Evolutionary conservation across 2,329 filamentous ascomycete genomes (phyloP).

Genomic region (Botryotinia calthae): DNA sequence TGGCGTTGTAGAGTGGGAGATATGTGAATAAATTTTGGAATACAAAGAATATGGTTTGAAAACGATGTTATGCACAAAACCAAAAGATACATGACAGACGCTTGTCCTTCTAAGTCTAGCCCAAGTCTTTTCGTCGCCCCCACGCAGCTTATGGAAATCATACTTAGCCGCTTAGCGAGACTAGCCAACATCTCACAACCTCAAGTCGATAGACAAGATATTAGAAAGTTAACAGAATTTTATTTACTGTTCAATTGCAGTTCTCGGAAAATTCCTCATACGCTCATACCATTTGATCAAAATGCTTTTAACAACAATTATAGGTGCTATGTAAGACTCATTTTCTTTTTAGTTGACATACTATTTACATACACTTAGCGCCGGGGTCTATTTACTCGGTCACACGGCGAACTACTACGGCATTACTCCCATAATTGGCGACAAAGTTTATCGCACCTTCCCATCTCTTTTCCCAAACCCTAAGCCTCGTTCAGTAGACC

Average conservation of each 20-base stretch:
- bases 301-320: not conserved
- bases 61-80: too few relatives aligned
- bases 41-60: too few relatives aligned
- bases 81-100: not conserved
- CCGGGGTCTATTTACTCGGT: not conserved
- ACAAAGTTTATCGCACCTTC: not conserved
- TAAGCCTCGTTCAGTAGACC: not conserved
- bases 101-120: not conserved
- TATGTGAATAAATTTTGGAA: too few relatives aligned
- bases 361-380: not conserved
- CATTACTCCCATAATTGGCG: not conserved
- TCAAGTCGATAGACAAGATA: not conserved
- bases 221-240: not conserved
- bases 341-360: not conserved
- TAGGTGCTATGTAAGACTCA: not conserved
- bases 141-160: not conserved
- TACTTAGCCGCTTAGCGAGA: not conserved
- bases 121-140: not conserved
- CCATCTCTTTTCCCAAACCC: not conserved
- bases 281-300: not conserved
- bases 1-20: too few relatives aligned
- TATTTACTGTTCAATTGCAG: too few relatives aligned
- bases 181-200: not conserved
- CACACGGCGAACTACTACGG: not conserved
- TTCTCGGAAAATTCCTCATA: too few relatives aligned